These are phyloP conservation scores for Phytophthora podocarpi DNA, from an alignment of 352 stramenopile genomes.

Conservation along the genomic window DNA sequence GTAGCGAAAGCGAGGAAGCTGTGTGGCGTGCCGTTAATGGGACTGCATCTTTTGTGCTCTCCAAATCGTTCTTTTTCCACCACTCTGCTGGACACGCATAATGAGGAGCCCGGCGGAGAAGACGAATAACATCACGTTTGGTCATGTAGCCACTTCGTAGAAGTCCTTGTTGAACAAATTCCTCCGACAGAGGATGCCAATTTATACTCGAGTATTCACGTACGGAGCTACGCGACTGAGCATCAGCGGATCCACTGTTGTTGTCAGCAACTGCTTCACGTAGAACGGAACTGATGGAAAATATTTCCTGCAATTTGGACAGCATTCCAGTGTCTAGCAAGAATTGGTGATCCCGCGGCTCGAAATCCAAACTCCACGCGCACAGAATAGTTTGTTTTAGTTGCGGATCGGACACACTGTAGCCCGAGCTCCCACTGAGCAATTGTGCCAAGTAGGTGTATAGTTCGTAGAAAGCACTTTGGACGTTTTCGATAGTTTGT, in stretches of 20 bases:
- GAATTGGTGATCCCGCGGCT: slow-evolving; percentile 81
- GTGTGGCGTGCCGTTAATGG: slow-evolving; percentile 52
- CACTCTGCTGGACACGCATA: slow-evolving; percentile 60
- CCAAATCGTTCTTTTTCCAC: slow-evolving; percentile 62
- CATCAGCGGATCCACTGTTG: background rate
- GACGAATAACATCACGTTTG: slow-evolving; percentile 76
- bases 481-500: slow-evolving; percentile 58
- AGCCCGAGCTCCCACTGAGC: slow-evolving; percentile 34
- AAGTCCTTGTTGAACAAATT: slow-evolving; percentile 81
- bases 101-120: slow-evolving; percentile 64
- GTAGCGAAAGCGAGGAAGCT: slow-evolving; percentile 71
- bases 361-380: slow-evolving; percentile 85
- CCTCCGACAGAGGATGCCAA: slow-evolving; percentile 78
- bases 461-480: slow-evolving; percentile 75
- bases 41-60: slow-evolving; percentile 8
- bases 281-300: slow-evolving; percentile 68
- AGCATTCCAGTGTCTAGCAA: slow-evolving; percentile 83
- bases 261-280: slow-evolving; percentile 41
- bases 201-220: slow-evolving; percentile 54
- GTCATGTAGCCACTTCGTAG: slow-evolving; percentile 72
- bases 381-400: slow-evolving; percentile 84
- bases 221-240: background rate
- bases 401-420: slow-evolving; percentile 50
- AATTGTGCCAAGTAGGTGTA: slow-evolving; percentile 75
- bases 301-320: slow-evolving; percentile 70